Conservation (phyloP, 2,329 filamentous ascomycete species). For the Ceratocystis lukuohia region DNA sequence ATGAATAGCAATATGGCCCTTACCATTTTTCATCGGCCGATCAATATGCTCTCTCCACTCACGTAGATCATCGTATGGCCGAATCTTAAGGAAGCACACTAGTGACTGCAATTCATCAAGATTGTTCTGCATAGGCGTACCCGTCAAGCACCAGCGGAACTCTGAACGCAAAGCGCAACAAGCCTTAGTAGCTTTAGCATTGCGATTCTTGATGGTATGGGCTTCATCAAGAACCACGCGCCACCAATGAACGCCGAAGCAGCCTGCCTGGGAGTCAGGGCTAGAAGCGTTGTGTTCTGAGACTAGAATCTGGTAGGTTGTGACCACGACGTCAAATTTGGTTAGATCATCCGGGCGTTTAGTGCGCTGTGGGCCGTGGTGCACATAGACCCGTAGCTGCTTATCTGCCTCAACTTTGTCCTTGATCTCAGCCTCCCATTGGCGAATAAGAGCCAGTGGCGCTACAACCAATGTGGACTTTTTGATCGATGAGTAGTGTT, state of each 20-base stretch:
- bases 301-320: slow-evolving; percentile 88
- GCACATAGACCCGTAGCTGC: slow-evolving; percentile 67
- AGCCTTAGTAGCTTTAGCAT: slow-evolving; percentile 87
- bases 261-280: slow-evolving; percentile 44
- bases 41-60: slow-evolving; percentile 91
- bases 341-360: slow-evolving; percentile 66
- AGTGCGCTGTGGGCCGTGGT: slow-evolving; percentile 76
- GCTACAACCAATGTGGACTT: slow-evolving; percentile 85
- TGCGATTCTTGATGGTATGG: slow-evolving; percentile 96
- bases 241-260: slow-evolving; percentile 90
- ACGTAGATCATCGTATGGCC: slow-evolving; percentile 72
- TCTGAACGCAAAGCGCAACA: slow-evolving; percentile 73
- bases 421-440: slow-evolving; percentile 91
- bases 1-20: slow-evolving; percentile 76
- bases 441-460: slow-evolving; percentile 83
- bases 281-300: slow-evolving; percentile 70
- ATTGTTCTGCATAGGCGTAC: slow-evolving; percentile 97
- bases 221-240: slow-evolving; percentile 91
- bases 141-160: slow-evolving; percentile 91
- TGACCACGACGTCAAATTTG: slow-evolving; percentile 87
- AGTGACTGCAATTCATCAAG: slow-evolving; percentile 90
- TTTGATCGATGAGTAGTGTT: slow-evolving; percentile 53
- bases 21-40: slow-evolving; percentile 74
- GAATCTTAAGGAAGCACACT: slow-evolving; percentile 82
- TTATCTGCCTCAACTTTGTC: slow-evolving; percentile 61